Evolutionary conservation across 768 basidiomycete species (phyloP), one percentile per base, ranked within the genome.

Genomic region (Russula ochroleuca): DNA sequence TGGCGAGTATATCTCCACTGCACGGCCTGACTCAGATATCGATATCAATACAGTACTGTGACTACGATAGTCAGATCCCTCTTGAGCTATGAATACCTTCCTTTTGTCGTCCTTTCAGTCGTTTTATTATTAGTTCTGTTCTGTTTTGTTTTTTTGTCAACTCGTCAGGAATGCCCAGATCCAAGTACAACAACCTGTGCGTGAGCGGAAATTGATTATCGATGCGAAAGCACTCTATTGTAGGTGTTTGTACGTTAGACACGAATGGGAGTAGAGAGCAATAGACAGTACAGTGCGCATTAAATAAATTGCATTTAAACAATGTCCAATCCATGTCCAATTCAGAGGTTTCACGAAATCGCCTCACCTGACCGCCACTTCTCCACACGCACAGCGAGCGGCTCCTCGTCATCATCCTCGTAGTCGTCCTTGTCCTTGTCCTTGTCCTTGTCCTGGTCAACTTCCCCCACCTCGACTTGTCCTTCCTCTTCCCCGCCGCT

Each of bases 331-430:
- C n/a, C 28, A 28, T n/a, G 28, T 28, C 28, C 28, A 8, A 10
- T 15, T 11, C 14, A 38, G 14, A 15, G 8, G 17, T 28, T 6
- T 59, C 62, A 69, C 10, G 65, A 31, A 33, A 68, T 63, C 19
- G 51, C 67, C 56, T 64, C 64, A 10, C 50, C 60, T 33, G 69
- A 57, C 23, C 72, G 69, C 72, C 72, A 72, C 35, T 59, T 62
- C 54, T 71, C 70, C 19, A 74, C 61, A 52, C 66, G 64, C 55
- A 59, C 48, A 17, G 66, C 68, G 5, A 74, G 67, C 31, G 72
- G 71, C 25, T 78, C 78, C 3, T 80, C 78, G 19, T 77, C 77
- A n/a, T 78, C 79, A 51, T 76, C 78, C 51, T 70, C 71, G 14
- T n/a, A 11, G 43, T 67, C 69, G 10, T 45, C 50, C 14, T 15